These are phyloP conservation scores for Rubia balearica DNA, from an alignment of 305 asterid genomes.

Conservation along the genomic window DNA sequence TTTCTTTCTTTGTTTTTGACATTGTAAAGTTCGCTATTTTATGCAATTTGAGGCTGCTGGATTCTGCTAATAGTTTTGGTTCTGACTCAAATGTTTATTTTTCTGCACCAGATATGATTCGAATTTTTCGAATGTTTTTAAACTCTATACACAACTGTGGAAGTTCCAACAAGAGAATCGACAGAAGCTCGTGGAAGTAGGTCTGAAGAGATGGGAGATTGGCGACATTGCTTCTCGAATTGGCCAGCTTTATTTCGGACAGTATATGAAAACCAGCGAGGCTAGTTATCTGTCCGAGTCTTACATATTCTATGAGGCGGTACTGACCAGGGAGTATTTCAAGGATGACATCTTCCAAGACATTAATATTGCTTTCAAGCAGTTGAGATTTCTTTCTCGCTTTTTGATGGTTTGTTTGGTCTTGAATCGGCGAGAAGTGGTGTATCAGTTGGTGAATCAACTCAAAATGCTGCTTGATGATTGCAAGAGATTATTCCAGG, in stretches of 20 bases:
- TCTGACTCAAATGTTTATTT: not conserved
- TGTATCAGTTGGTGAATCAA: constrained; percentile 81
- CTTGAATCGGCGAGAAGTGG: constrained; percentile 74
- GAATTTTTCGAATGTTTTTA: constrained; percentile 82
- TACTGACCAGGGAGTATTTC: constrained; percentile 84
- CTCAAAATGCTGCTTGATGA: constrained; percentile 88
- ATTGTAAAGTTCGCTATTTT: not conserved
- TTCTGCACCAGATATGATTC: constrained; percentile 65
- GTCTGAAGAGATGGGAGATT: constrained; percentile 97
- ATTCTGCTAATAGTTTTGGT: constrained; percentile 1
- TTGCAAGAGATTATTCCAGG: constrained; percentile 90
- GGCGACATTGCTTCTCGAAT: constrained; percentile 97
- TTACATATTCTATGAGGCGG: constrained; percentile 83
- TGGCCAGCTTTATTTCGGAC: constrained; percentile 96
- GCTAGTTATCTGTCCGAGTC: constrained; percentile 83
- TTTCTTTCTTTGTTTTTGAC: not conserved
- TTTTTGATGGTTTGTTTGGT: constrained; percentile 87
- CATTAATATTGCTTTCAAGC: constrained; percentile 71
- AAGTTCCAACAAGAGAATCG: constrained; percentile 93
- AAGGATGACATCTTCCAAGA: constrained; percentile 90
- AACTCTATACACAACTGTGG: constrained; percentile 89
- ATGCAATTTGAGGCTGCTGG: not conserved
- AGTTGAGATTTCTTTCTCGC: constrained; percentile 84
- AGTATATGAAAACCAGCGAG: constrained; percentile 96
- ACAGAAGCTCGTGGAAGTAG: constrained; percentile 86